Evolutionary conservation across 2,329 filamentous ascomycete species (phyloP).

Genomic region (Albifimbria verrucaria): DNA sequence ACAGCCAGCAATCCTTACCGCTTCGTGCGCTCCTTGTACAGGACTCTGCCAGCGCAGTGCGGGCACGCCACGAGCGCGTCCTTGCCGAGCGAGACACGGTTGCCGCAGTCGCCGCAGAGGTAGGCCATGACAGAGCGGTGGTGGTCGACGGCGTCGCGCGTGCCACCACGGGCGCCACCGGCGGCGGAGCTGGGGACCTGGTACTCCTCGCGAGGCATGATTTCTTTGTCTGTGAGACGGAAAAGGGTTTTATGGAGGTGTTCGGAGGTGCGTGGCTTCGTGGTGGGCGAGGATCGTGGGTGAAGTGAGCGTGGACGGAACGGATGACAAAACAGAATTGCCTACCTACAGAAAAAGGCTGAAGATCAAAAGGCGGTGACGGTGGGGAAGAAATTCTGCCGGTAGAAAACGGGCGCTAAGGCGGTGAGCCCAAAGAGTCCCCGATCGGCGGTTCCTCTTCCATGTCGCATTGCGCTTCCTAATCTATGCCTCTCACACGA

Average conservation of each 20-base stretch:
- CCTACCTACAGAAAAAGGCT: background rate
- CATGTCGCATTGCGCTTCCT: too few relatives aligned
- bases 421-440: background rate
- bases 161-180: constrained; percentile 36
- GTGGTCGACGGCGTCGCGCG: constrained; percentile 5
- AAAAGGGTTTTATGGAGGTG: background rate
- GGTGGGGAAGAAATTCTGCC: constrained; percentile 3
- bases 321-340: background rate
- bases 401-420: background rate
- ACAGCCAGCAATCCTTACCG: constrained; percentile 56
- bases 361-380: background rate
- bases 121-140: constrained; percentile 33
- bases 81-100: constrained; percentile 35
- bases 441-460: background rate
- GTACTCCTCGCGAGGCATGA: constrained; percentile 75
- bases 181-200: constrained; percentile 60
- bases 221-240: background rate
- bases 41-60: constrained; percentile 82
- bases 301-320: background rate
- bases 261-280: background rate
- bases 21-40: constrained; percentile 98
- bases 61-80: constrained; percentile 48
- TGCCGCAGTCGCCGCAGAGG: constrained; percentile 42
- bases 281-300: too few relatives aligned
- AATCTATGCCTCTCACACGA: too few relatives aligned